Evolutionary conservation across 768 basidiomycete genomes (phyloP).

Genomic region (Leccinum variicolor): DNA sequence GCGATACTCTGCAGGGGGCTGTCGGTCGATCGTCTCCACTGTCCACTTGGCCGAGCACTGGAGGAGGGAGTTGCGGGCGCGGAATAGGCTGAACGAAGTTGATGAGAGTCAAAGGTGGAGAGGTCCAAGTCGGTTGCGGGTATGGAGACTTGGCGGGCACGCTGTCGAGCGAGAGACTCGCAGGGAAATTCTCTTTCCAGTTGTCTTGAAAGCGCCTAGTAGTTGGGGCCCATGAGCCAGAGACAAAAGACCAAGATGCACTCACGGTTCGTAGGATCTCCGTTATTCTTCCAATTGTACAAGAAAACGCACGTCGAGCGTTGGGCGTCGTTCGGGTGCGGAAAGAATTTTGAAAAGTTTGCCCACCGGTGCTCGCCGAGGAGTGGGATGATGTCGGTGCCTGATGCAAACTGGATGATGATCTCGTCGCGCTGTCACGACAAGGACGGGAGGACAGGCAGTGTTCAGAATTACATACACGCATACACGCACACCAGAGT

Average conservation of each 20-base stretch:
- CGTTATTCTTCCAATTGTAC: constrained; percentile 31
- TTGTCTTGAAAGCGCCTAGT: constrained; percentile 16
- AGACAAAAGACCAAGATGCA: neutral
- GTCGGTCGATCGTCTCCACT: neutral
- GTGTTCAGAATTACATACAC: neutral
- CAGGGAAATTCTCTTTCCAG: constrained; percentile 26
- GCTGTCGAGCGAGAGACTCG: neutral
- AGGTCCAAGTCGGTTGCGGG: constrained; percentile 23
- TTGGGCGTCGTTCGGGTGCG: constrained; percentile 5
- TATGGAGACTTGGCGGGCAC: constrained; percentile 27
- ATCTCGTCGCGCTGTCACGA: constrained; percentile 25
- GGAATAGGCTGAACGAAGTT: constrained; percentile 25
- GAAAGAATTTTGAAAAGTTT: neutral
- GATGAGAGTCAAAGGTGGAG: constrained; percentile 15
- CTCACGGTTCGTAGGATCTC: constrained; percentile 31
- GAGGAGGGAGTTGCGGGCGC: constrained; percentile 5
- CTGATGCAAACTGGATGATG: constrained; percentile 25
- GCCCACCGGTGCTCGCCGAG: constrained; percentile 28
- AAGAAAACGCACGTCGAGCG: constrained; percentile 23
- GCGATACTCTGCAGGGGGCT: neutral
- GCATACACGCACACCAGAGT: neutral
- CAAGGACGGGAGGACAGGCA: neutral
- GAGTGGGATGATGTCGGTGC: constrained; percentile 25
- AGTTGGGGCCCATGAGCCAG: too few relatives aligned
- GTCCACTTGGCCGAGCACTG: neutral